Evolutionary conservation across 2,329 filamentous ascomycete species (phyloP).

Genomic region (Epichloe glyceriae): DNA sequence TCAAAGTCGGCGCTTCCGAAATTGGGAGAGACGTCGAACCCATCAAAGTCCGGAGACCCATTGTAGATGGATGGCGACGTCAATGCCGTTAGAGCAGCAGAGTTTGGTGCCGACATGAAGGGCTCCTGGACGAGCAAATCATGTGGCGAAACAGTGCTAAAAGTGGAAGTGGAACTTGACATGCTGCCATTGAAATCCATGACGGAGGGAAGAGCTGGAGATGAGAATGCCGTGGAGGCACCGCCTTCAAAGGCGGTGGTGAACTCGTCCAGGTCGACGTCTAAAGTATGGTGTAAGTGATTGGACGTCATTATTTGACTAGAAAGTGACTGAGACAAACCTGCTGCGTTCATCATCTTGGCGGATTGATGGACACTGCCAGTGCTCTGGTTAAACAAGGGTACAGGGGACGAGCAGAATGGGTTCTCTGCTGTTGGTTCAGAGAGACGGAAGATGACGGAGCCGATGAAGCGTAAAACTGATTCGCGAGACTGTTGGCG

Average conservation of each 20-base stretch:
- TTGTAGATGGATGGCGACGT: constrained; percentile 73
- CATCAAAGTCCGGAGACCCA: constrained; percentile 64
- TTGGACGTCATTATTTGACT: neutral
- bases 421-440: constrained; percentile 34
- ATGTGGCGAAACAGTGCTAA: constrained; percentile 70
- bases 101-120: constrained; percentile 67
- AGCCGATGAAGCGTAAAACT: constrained; percentile 57
- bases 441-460: constrained; percentile 46
- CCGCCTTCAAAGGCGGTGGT: constrained; percentile 41
- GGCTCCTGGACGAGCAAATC: constrained; percentile 61
- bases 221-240: constrained; percentile 38
- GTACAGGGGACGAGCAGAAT: constrained; percentile 53
- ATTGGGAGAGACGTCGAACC: constrained; percentile 67
- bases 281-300: constrained; percentile 29
- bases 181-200: constrained; percentile 38
- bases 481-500: constrained; percentile 43
- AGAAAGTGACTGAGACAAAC: constrained; percentile 12
- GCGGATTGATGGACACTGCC: constrained; percentile 35
- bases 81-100: constrained; percentile 66
- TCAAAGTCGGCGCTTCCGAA: constrained; percentile 49
- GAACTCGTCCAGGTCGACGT: constrained; percentile 46
- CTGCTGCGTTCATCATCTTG: constrained; percentile 33
- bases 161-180: constrained; percentile 37
- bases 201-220: constrained; percentile 34
- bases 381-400: constrained; percentile 52